A percentile compares a stretch with the other conserved stretches of the same genome.
These are phyloP conservation scores for Phaeosphaeriaceae sp. DNA, from an alignment of 2,329 filamentous ascomycete species.

Conservation along the genomic window DNA sequence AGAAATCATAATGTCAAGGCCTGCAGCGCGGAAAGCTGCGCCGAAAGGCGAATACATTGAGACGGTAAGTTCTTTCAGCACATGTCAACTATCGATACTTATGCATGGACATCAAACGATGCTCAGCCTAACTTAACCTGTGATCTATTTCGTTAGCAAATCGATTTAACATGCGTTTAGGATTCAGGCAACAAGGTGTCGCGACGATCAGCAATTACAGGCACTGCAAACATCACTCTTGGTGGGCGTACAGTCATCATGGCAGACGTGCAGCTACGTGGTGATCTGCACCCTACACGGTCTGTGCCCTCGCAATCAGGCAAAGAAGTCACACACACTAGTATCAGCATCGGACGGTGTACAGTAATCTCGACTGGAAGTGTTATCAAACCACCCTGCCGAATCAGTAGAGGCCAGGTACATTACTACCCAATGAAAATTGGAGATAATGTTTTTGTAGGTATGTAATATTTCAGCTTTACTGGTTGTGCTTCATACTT, in stretches of 20 bases:
- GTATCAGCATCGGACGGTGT: constrained; percentile 89
- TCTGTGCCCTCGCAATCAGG: constrained; percentile 42
- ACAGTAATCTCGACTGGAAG: constrained; percentile 83
- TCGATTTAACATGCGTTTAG: constrained; percentile 52
- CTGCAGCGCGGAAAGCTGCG: constrained; percentile 60
- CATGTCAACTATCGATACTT: neutral
- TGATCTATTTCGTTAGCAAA: neutral
- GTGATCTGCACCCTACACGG: constrained; percentile 69
- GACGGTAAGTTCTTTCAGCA: constrained; percentile 64
- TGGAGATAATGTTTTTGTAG: constrained; percentile 93
- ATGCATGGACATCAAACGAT: neutral
- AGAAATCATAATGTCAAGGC: constrained; percentile 49
- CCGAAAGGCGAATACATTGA: constrained; percentile 95
- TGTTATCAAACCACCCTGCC: constrained; percentile 81
- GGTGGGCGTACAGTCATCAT: constrained; percentile 94
- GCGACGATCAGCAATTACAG: constrained; percentile 86
- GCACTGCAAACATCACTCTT: constrained; percentile 97
- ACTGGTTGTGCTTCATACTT: neutral
- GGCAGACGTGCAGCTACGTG: constrained; percentile 91
- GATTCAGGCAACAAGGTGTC: constrained; percentile 99
- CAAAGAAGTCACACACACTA: constrained; percentile 49
- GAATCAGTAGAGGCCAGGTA: constrained; percentile 76
- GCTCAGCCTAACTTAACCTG: too few species aligned
- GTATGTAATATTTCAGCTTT: constrained; percentile 54
- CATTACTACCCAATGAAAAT: constrained; percentile 90